Conservation (phyloP, 1,139 yeast genomes). For the Lodderomyces orthopsilosis region DNA sequence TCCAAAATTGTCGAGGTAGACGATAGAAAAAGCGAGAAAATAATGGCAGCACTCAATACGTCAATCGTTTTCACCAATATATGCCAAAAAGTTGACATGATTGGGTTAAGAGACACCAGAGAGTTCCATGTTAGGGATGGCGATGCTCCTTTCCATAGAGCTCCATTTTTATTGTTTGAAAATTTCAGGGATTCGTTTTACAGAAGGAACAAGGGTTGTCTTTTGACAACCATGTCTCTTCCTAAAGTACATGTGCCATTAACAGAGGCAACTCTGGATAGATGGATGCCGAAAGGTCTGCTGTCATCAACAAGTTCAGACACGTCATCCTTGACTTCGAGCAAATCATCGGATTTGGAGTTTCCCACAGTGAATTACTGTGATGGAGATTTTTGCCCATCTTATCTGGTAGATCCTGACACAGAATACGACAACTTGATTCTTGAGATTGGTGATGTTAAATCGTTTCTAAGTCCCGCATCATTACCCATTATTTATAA, state of each 20-base stretch:
- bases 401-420: constrained; percentile 36
- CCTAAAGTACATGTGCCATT: constrained; percentile 69
- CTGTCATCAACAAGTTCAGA: not conserved
- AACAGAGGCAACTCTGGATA: constrained; percentile 19
- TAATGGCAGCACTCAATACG: constrained; percentile 42
- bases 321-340: not conserved
- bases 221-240: constrained; percentile 59
- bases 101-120: constrained; percentile 50
- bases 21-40: constrained; percentile 17
- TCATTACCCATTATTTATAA: constrained; percentile 29
- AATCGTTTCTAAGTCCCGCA: constrained; percentile 36
- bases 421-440: constrained; percentile 56
- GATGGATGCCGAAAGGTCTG: constrained; percentile 5
- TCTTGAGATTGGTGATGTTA: constrained; percentile 48
- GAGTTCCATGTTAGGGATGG: constrained; percentile 63
- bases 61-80: constrained; percentile 61
- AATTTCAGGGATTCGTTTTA: constrained; percentile 47
- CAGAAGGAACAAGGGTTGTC: constrained; percentile 46
- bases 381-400: constrained; percentile 45
- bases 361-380: constrained; percentile 37
- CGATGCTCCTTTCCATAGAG: constrained; percentile 82
- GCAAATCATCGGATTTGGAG: not conserved
- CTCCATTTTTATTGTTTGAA: constrained; percentile 64
- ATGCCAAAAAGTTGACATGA: constrained; percentile 50
- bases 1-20: constrained; percentile 26